Evolutionary conservation across 208 protist species (phyloP), one percentile per base, ranked within the genome.

Genomic region (Phytomonas sp.): DNA sequence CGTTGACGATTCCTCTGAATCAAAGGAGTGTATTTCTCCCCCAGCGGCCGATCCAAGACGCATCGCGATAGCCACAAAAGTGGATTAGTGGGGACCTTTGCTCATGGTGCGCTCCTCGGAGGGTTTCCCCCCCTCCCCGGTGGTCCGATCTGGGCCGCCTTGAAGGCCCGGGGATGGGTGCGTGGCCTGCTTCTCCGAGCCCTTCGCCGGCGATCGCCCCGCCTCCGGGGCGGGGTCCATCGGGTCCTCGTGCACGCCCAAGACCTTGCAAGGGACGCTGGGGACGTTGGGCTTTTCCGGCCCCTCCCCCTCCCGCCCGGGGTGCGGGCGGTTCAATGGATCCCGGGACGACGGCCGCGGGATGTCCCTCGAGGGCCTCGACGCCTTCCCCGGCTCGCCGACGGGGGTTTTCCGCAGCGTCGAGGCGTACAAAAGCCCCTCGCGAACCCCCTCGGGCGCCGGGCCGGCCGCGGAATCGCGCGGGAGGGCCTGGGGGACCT

Each of bases 401-500:
- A n/a, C n/a, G n/a, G n/a, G n/a, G n/a, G n/a, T n/a, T n/a, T n/a
- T n/a, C n/a, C n/a, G n/a, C n/a, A n/a, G n/a, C n/a, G n/a, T n/a
- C n/a, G n/a, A n/a, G n/a, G n/a, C n/a, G n/a, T n/a, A n/a, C n/a
- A n/a, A n/a, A n/a, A n/a, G n/a, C n/a, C n/a, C n/a, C n/a, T n/a
- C 32, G 37, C 37, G 45, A 7, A 42, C 45, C 29, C 33, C 29
- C 40, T 30, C 67, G 36, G 45, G 60, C 33, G 12, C 6, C 34
- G 63, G 59, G 34, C 30, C 16, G 12, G 4, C 49, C 4, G 14
- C 63, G 0, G 34, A 23, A 0, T 60, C n/a, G 2, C 16, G 37
- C 29, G 30, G 34, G 33, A 7, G 49, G 1, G 29, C 40, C 23
- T 60, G 40, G 42, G 36, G 49, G 7, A 72, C 63, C 56, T 78